Percentiles rank a stretch among this genome's conserved stretches.
These are phyloP conservation scores for Neurospora sp. DNA, from an alignment of 2,329 filamentous ascomycete genomes.

Conservation along the genomic window DNA sequence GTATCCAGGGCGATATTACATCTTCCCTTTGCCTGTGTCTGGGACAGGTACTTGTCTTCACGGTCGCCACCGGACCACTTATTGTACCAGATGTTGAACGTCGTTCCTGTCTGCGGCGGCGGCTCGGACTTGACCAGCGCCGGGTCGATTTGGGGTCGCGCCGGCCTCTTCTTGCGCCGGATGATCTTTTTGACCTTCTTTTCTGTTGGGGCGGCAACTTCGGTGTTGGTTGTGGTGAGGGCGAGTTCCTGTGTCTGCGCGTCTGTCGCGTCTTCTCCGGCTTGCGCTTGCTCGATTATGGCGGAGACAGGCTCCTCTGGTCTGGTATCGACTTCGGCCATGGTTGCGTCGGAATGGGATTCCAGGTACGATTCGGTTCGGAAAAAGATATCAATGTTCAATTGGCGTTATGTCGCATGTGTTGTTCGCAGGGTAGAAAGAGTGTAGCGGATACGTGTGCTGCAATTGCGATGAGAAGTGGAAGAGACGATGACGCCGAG, in stretches of 20 bases:
- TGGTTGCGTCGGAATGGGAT: conserved; percentile 3
- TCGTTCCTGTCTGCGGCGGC: conserved; percentile 84
- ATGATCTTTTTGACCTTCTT: conserved; percentile 84
- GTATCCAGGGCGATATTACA: conserved; percentile 77
- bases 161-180: conserved; percentile 80
- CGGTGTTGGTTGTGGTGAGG: conserved; percentile 29
- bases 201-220: conserved; percentile 36
- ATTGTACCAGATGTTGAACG: conserved; percentile 99
- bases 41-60: conserved; percentile 80
- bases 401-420: neutral
- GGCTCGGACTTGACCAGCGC: conserved; percentile 73
- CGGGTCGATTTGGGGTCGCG: conserved; percentile 82
- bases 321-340: conserved; percentile 18
- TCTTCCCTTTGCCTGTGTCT: conserved; percentile 71
- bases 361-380: neutral
- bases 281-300: conserved; percentile 5
- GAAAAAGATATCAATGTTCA: neutral
- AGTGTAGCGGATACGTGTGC: neutral
- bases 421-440: neutral
- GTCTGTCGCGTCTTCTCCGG: conserved; percentile 3
- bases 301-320: conserved; percentile 7
- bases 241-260: conserved; percentile 22
- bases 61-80: conserved; percentile 95
- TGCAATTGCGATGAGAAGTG: neutral
- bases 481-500: neutral